Evolutionary conservation across 176 grass and related monocot species (phyloP).

Genomic region (Carex scoparia): DNA sequence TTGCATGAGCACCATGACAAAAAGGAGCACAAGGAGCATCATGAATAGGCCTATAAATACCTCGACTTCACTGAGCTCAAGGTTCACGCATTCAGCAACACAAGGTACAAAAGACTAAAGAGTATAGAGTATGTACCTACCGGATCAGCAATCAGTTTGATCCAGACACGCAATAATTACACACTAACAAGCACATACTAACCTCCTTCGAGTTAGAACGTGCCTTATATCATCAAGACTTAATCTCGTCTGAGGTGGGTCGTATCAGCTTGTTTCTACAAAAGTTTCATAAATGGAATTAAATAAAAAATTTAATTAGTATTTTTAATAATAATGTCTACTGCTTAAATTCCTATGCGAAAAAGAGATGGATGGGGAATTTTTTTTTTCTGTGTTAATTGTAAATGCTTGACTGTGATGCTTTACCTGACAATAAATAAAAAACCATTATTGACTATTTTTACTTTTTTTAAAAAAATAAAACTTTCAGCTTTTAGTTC

Average conservation of each 20-base stretch:
- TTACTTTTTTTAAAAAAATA: background rate
- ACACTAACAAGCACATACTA: too few relatives aligned
- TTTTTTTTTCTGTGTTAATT: background rate
- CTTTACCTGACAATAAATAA: background rate
- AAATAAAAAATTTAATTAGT: background rate
- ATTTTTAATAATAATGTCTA: background rate
- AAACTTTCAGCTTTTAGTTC: background rate
- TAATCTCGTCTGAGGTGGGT: too few relatives aligned
- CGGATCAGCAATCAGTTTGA: too few relatives aligned
- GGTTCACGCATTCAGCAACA: too few relatives aligned
- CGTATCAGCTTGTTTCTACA: background rate
- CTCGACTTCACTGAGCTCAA: too few relatives aligned
- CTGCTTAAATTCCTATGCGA: background rate
- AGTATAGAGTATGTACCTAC: too few relatives aligned
- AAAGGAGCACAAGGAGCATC: conserved; percentile 13
- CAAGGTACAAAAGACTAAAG: too few relatives aligned
- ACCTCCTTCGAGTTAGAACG: too few relatives aligned
- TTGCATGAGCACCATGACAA: conserved; percentile 39
- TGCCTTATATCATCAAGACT: too few relatives aligned
- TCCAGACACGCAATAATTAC: too few relatives aligned
- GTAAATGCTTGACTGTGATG: background rate
- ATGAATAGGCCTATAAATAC: background rate
- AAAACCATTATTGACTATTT: background rate
- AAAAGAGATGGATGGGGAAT: background rate
- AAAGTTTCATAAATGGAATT: background rate